Conservation (phyloP, 176 grass and related monocot species). For the Areca catechu region DNA sequence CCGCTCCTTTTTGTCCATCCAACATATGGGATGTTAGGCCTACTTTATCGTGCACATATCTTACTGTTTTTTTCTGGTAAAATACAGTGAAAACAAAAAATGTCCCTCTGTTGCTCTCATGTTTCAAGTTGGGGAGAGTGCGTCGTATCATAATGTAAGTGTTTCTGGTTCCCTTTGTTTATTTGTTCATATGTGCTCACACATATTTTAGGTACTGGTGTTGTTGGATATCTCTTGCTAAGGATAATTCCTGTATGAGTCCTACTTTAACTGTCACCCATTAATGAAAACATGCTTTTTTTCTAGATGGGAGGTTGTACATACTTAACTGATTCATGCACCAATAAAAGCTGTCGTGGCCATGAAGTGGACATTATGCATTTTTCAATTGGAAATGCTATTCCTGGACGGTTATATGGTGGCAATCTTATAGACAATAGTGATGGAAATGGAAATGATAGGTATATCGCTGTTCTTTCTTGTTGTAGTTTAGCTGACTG, state of each 20-base stretch:
- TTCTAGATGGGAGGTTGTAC: constrained; percentile 95
- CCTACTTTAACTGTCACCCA: too few relatives aligned
- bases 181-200: background rate
- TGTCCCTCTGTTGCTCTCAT: constrained; percentile 99
- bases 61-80: constrained; percentile 16
- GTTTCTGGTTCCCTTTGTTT: constrained; percentile 5
- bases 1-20: too few relatives aligned
- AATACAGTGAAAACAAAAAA: constrained; percentile 41
- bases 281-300: constrained; percentile 2
- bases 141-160: constrained; percentile 78
- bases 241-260: too few relatives aligned
- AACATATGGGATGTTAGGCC: too few relatives aligned
- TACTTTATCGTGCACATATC: background rate
- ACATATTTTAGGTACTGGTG: too few relatives aligned
- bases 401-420: constrained; percentile 95
- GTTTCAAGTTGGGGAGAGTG: constrained; percentile 96
- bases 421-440: constrained; percentile 80
- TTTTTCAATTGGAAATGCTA: constrained; percentile 90
- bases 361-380: constrained; percentile 97
- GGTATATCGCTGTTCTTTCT: constrained; percentile 29
- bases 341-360: constrained; percentile 69
- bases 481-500: background rate
- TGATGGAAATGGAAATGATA: constrained; percentile 79
- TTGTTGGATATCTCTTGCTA: too few relatives aligned
- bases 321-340: constrained; percentile 51